Base-by-base conservation (phyloP, 306 rosid species). In the Fragaria iinumae region DNA sequence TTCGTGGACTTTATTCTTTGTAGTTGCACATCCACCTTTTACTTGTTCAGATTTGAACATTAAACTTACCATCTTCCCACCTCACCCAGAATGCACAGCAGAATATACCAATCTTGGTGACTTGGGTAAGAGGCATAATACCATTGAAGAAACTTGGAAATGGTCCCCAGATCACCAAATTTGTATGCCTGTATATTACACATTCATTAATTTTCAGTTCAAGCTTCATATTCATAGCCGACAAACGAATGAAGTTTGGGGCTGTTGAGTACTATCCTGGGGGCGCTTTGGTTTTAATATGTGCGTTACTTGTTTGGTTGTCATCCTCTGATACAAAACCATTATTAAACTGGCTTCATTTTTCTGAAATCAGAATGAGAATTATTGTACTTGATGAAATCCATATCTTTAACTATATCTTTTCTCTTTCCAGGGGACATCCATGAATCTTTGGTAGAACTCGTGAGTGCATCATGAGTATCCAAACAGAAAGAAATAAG, bases 281-380 rank as follows among this genome's bases (percentile, higher is more conserved):
- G 72, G 66, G 52, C 17, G 38, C 83, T 47, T 75, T 83, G 32
- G 45, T 39, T 13, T 75, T 49, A 47, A 53, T 48, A 5, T 60
- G 55, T 25, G 57, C 67, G 39, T 85, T 72, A 79, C 75, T 52
- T 81, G 77, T 45, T 71, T 18, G 63, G 65, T 72, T 72, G 77
- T 76, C 63, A 48, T 36, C 23, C n/a, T 39, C 18, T 41, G 72
- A 77, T 86, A 65, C 41, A 20, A 5, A 18, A 36, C 70, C 48
- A 38, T 65, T 36, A 66, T 66, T 66, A 4, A 39, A 17, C 25
- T 18, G 27, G 3, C 6, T 38, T 66, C 25, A 13, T 3, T 29
- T 17, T 20, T 39, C 70, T 18, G 41, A 65, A 32, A 6, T 38
- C 39, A 8, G 27, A 38, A 8, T 36, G 48, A 8, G 43, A 64